phyloP scores from a whole-genome alignment of 179 eudicot genomes.

The Drosera spatulata region DNA sequence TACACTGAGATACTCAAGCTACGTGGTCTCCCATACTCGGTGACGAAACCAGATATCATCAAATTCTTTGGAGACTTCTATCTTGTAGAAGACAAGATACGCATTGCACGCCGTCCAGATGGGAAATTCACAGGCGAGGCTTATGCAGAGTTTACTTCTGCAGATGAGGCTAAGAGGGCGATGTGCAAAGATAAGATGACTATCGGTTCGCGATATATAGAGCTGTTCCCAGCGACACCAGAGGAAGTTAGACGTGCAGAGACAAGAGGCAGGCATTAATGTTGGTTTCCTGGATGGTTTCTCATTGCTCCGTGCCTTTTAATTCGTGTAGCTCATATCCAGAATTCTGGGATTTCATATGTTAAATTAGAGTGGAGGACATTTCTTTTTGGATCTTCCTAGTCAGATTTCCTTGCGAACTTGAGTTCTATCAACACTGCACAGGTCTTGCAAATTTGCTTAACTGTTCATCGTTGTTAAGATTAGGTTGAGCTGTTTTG shows the following conservation, averaged over 20 bases:
- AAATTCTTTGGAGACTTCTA: slow-evolving; percentile 55
- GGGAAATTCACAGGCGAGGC: slow-evolving; percentile 92
- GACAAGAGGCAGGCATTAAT: slow-evolving; percentile 55
- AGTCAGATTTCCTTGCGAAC: no score
- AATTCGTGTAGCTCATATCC: no score
- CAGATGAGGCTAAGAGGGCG: slow-evolving; percentile 72
- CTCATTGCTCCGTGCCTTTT: no score
- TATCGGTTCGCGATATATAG: slow-evolving; percentile 74
- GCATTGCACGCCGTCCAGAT: slow-evolving; percentile 58
- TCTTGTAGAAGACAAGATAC: slow-evolving; percentile 47
- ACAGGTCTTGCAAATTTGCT: no score
- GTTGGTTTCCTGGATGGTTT: slow-evolving; percentile 19
- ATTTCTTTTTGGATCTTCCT: no score
- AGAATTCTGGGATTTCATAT: no score
- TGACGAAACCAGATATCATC: slow-evolving; percentile 38
- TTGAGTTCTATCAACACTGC: no score
- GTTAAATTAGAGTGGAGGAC: no score
- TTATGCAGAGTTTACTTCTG: slow-evolving; percentile 60
- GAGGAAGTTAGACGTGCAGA: slow-evolving; percentile 69
- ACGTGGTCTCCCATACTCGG: slow-evolving; percentile 82
- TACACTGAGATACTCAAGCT: slow-evolving; percentile 63
- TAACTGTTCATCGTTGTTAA: no score
- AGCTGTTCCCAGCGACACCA: slow-evolving; percentile 68
- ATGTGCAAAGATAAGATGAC: slow-evolving; percentile 81
- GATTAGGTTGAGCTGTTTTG: no score